Evolutionary conservation across 139 green algal genomes (phyloP).

Genomic region (Pleodorina starrii): DNA sequence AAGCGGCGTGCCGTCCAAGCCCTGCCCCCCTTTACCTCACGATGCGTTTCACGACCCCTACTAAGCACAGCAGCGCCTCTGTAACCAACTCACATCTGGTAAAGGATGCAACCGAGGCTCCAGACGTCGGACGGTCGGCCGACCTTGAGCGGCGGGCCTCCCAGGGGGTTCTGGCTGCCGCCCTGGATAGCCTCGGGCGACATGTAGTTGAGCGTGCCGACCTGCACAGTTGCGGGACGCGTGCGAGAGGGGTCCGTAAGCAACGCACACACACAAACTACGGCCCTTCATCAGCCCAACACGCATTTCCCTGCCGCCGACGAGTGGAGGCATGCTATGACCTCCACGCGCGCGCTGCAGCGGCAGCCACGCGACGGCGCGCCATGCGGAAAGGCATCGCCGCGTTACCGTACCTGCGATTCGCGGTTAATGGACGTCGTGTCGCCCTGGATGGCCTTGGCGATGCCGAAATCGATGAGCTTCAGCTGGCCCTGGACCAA

Average conservation of each 20-base stretch:
- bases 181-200: conserved; percentile 94
- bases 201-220: conserved; percentile 99
- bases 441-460: conserved; percentile 92
- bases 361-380: no score
- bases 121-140: conserved; percentile 95
- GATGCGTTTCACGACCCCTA: no score
- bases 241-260: background rate
- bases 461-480: conserved; percentile 99
- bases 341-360: no score
- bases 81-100: conserved; percentile 94
- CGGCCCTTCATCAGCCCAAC: no score
- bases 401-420: conserved; percentile 80
- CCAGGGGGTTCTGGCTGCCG: conserved; percentile 82
- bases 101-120: conserved; percentile 93
- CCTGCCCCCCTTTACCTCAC: no score
- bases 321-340: no score
- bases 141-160: conserved; percentile 79
- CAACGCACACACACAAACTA: background rate
- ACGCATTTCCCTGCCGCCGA: no score
- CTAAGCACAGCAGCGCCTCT: no score
- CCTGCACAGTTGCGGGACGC: no score
- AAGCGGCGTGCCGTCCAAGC: no score
- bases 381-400: no score
- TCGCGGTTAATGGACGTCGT: conserved; percentile 95
- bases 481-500: conserved; percentile 96